These are phyloP conservation scores for Ceratocystis huliohia DNA, from an alignment of 2,329 filamentous ascomycete genomes.

Conservation along the genomic window DNA sequence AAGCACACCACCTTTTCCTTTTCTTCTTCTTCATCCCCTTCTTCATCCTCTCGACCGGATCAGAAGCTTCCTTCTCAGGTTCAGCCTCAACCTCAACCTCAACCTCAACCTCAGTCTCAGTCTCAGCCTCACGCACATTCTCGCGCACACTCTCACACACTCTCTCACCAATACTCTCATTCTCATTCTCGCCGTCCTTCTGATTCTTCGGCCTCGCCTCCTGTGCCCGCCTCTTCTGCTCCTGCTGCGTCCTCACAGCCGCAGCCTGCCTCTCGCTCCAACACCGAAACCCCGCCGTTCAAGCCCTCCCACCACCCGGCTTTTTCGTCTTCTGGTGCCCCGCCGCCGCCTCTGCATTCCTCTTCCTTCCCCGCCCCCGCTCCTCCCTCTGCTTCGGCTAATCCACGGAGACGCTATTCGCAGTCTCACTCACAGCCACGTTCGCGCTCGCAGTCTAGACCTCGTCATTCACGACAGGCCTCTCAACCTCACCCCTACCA, in stretches of 20 bases:
- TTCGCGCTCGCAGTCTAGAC: slow-evolving; percentile 7
- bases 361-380: neutral
- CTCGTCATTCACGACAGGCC: slow-evolving; percentile 17
- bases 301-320: too few species aligned
- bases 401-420: slow-evolving; percentile 14
- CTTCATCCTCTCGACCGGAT: slow-evolving; percentile 14
- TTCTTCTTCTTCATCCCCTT: slow-evolving; percentile 14
- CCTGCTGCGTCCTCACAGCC: neutral
- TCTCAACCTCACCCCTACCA: slow-evolving; percentile 16
- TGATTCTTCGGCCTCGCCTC: neutral
- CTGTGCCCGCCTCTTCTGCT: neutral
- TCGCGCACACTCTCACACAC: neutral
- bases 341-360: slow-evolving; percentile 12
- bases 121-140: slow-evolving; percentile 3
- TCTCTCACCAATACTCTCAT: neutral
- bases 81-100: neutral
- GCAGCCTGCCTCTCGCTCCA: neutral
- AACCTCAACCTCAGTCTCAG: neutral
- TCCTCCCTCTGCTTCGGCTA: slow-evolving; percentile 13
- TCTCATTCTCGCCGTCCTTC: neutral
- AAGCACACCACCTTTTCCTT: slow-evolving; percentile 19
- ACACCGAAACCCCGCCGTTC: neutral
- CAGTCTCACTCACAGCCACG: slow-evolving; percentile 7
- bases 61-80: slow-evolving; percentile 1
- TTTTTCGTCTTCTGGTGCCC: slow-evolving; percentile 2